Evolutionary conservation across 2,329 filamentous ascomycete species (phyloP).

Genomic region (Pseudogymnoascus verrucosus): DNA sequence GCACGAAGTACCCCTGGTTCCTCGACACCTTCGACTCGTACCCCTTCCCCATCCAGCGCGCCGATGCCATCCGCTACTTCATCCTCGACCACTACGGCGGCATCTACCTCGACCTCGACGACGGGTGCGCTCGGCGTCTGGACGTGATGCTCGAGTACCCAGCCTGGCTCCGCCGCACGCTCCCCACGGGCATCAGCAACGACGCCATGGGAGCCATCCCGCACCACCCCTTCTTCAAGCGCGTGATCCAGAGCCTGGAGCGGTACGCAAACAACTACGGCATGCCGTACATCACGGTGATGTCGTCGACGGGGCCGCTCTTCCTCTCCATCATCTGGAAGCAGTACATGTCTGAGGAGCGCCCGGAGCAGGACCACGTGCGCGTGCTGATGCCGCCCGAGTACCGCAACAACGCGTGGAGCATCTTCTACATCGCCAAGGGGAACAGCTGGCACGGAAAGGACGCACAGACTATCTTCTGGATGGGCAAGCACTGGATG

Average conservation of each 20-base stretch:
- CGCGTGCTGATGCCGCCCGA: constrained; percentile 62
- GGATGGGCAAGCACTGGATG: constrained; percentile 37
- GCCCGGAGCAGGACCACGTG: constrained; percentile 44
- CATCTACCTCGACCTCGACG: constrained; percentile 72
- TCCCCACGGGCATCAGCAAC: constrained; percentile 72
- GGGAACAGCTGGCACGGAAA: constrained; percentile 39
- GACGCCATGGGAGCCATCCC: constrained; percentile 70
- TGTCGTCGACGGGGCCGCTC: constrained; percentile 69
- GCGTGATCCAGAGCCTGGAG: constrained; percentile 59
- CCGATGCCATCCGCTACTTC: constrained; percentile 74
- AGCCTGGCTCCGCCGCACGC: constrained; percentile 62
- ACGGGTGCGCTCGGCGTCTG: constrained; percentile 27
- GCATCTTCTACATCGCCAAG: constrained; percentile 54
- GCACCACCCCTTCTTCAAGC: constrained; percentile 66
- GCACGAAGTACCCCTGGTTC: constrained; percentile 69
- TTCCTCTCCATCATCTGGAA: constrained; percentile 71
- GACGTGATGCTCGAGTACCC: constrained; percentile 62
- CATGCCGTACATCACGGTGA: constrained; percentile 63
- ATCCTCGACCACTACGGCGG: constrained; percentile 69
- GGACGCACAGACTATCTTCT: constrained; percentile 41
- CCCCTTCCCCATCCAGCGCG: constrained; percentile 66
- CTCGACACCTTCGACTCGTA: constrained; percentile 67
- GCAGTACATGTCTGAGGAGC: constrained; percentile 54
- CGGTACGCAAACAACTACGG: constrained; percentile 60
- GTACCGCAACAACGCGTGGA: constrained; percentile 61